Percentiles rank a stretch among this genome's conserved stretches.
These are phyloP conservation scores for Wickerhamiella sergipiensis DNA, from an alignment of 805 yeast species.

Conservation along the genomic window DNA sequence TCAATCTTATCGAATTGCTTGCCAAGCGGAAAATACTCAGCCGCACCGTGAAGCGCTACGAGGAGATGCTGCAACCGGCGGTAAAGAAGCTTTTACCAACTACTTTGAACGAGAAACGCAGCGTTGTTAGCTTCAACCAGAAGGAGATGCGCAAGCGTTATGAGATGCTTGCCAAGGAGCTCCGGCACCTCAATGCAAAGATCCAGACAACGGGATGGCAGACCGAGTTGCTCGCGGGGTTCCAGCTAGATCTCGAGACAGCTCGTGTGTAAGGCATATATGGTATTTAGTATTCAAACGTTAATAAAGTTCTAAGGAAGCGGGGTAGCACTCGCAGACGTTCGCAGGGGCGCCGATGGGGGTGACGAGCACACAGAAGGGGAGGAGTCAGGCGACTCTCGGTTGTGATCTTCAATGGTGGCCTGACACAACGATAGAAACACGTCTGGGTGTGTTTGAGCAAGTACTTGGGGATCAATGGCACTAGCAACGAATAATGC, in stretches of 20 bases:
- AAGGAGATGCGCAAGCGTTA: background rate
- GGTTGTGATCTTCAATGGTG: background rate
- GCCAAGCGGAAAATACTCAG: background rate
- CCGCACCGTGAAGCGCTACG: background rate
- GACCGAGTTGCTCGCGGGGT: background rate
- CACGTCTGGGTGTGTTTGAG: conserved; percentile 48
- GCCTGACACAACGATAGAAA: conserved; percentile 1
- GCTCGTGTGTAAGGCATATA: too few relatives aligned
- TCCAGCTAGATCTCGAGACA: background rate
- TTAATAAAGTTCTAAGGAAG: too few relatives aligned
- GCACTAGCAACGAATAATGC: conserved; percentile 77
- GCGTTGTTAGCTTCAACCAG: background rate
- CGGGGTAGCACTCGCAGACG: too few relatives aligned
- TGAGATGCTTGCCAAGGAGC: background rate
- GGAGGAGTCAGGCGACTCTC: too few relatives aligned
- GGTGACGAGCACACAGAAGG: too few relatives aligned
- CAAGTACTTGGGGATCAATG: conserved; percentile 72
- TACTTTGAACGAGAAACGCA: background rate
- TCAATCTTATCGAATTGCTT: background rate
- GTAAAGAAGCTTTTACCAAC: background rate
- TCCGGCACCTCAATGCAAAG: background rate
- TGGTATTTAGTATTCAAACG: too few relatives aligned
- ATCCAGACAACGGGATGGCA: background rate
- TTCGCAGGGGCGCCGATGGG: too few relatives aligned
- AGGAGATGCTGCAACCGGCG: background rate